A percentile compares a stretch with the other conserved stretches of the same genome.
Evolutionary conservation across 306 rosid genomes (phyloP).

Genomic region (Corylus heterophylla): DNA sequence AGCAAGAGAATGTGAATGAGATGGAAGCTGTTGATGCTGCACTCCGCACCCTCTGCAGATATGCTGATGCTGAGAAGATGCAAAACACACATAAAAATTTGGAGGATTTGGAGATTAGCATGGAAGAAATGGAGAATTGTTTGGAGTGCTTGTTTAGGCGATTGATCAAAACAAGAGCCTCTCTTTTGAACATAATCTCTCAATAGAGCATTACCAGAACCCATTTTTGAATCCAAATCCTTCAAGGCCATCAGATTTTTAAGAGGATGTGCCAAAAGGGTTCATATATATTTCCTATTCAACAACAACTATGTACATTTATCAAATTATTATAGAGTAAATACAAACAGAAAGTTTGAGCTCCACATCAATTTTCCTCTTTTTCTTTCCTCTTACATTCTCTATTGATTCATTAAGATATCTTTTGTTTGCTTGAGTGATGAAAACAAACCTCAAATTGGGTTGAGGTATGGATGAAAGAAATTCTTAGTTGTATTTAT

Average conservation of each 20-base stretch:
- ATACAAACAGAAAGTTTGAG: slow-evolving; percentile 13
- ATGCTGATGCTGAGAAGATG: slow-evolving; percentile 31
- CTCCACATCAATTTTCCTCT: background rate
- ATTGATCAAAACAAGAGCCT: slow-evolving; percentile 60
- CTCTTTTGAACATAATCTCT: slow-evolving; percentile 58
- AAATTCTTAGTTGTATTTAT: too few relatives aligned
- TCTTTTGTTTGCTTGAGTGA: too few relatives aligned
- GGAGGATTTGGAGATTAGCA: slow-evolving; percentile 51
- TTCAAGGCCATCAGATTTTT: slow-evolving; percentile 43
- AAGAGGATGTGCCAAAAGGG: slow-evolving; percentile 37
- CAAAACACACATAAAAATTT: slow-evolving; percentile 27
- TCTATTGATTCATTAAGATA: too few relatives aligned
- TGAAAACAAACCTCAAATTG: too few relatives aligned
- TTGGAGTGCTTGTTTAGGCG: slow-evolving; percentile 54
- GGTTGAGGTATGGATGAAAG: too few relatives aligned
- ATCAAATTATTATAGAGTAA: slow-evolving; percentile 18
- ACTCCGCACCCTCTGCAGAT: slow-evolving; percentile 18
- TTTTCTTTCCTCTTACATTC: background rate
- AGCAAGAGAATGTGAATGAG: slow-evolving; percentile 38
- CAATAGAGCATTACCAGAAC: slow-evolving; percentile 23
- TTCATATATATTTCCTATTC: slow-evolving; percentile 2
- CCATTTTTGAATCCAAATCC: slow-evolving; percentile 13
- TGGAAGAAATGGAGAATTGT: slow-evolving; percentile 54
- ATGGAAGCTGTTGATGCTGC: slow-evolving; percentile 45
- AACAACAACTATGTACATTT: slow-evolving; percentile 16